Evolutionary conservation across 257 asterid species (phyloP).

Genomic region (Apocynum venetum): DNA sequence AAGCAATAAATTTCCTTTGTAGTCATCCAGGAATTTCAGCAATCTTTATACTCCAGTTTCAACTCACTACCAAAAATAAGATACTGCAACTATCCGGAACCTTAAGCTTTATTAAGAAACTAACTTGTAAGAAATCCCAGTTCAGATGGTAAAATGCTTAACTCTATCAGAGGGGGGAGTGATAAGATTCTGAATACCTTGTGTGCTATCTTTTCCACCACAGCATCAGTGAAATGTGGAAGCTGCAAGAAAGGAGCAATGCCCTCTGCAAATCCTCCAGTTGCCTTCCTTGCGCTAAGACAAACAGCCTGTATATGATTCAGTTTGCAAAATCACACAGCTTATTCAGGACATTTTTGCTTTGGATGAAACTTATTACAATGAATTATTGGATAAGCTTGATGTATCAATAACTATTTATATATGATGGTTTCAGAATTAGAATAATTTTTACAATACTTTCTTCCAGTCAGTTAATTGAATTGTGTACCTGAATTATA

Average conservation of each 20-base stretch:
- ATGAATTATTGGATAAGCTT: neutral
- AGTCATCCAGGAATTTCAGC: neutral
- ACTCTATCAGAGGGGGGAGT: neutral
- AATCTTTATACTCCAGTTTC: neutral
- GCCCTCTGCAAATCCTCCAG: conserved; percentile 60
- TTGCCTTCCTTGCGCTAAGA: conserved; percentile 77
- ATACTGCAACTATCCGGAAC: conserved; percentile 1
- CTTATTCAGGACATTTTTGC: neutral
- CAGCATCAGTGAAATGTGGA: conserved; percentile 77
- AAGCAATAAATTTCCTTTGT: neutral
- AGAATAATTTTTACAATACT: neutral
- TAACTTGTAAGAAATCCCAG: neutral
- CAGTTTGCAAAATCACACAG: neutral
- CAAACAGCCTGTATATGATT: conserved; percentile 69
- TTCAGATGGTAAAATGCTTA: neutral
- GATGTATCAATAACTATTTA: neutral
- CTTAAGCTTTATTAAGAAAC: conserved; percentile 8
- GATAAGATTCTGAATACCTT: conserved; percentile 42
- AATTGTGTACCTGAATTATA: conserved; percentile 64
- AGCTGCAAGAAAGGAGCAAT: conserved; percentile 85
- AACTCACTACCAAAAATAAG: neutral
- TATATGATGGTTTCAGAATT: neutral
- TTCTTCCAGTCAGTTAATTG: conserved; percentile 6
- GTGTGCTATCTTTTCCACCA: conserved; percentile 52
- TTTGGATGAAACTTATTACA: neutral